Evolutionary conservation across 1,139 yeast species (phyloP).

Genomic region (Yamadazyma pseudoaaseri): DNA sequence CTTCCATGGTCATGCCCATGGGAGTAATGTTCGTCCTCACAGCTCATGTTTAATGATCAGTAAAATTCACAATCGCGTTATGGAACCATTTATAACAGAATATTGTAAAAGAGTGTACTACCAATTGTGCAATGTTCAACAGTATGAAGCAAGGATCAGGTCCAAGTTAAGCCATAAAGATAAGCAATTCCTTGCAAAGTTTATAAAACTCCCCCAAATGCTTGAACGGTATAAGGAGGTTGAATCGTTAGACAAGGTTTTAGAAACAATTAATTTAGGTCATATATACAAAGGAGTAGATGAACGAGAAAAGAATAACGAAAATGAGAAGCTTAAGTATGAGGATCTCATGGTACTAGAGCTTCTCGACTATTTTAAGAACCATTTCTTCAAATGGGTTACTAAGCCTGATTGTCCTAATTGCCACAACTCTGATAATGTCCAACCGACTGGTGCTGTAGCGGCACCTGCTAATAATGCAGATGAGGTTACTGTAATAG

Average conservation of each 20-base stretch:
- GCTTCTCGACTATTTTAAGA: conserved; percentile 72
- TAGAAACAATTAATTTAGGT: conserved; percentile 38
- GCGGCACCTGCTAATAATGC: conserved; percentile 24
- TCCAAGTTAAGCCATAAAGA: not conserved
- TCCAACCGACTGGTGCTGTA: conserved; percentile 14
- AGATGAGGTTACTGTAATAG: conserved; percentile 41
- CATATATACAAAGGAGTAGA: conserved; percentile 39
- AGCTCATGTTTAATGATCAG: conserved; percentile 26
- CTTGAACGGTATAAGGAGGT: conserved; percentile 1
- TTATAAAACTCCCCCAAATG: not conserved
- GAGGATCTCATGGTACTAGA: conserved; percentile 73
- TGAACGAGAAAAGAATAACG: conserved; percentile 13
- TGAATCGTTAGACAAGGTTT: conserved; percentile 20
- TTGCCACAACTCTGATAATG: conserved; percentile 35
- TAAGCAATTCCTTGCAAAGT: not conserved
- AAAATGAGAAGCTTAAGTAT: conserved; percentile 22
- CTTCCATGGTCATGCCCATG: conserved; percentile 21
- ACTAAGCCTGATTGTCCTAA: conserved; percentile 61
- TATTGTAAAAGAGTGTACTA: not conserved
- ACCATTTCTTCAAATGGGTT: conserved; percentile 82
- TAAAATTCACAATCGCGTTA: conserved; percentile 1
- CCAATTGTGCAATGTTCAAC: not conserved
- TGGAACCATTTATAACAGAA: not conserved
- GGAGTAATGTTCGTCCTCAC: conserved; percentile 37
- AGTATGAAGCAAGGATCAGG: not conserved